phyloP scores from a whole-genome alignment of 2,329 filamentous ascomycete genomes.

The Aspergillus unguis region DNA sequence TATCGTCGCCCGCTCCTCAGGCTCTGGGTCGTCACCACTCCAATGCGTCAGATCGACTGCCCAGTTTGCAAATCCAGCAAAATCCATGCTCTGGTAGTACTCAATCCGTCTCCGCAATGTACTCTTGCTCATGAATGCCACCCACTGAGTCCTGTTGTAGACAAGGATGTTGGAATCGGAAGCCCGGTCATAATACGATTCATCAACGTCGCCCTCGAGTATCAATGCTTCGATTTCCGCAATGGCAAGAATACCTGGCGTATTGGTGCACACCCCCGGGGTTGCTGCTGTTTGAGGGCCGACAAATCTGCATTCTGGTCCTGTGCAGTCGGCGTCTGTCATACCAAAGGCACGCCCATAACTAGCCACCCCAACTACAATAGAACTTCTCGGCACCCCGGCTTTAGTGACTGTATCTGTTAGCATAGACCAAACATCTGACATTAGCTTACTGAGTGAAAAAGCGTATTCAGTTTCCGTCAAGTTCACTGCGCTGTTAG shows the following conservation, averaged over 20 bases:
- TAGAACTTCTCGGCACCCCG: conserved; percentile 4
- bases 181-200: conserved; percentile 4
- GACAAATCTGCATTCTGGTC: conserved; percentile 7
- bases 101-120: conserved; percentile 3
- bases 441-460: conserved; percentile 3
- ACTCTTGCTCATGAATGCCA: conserved; percentile 5
- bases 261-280: conserved; percentile 2
- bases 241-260: conserved; percentile 2
- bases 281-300: conserved; percentile 4
- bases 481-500: conserved; percentile 9
- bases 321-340: conserved; percentile 3
- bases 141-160: conserved; percentile 12
- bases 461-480: conserved; percentile 10
- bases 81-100: conserved; percentile 5
- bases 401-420: conserved; percentile 8
- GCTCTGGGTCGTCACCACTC: conserved; percentile 2
- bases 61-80: conserved; percentile 9
- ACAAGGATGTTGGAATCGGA: conserved; percentile 12
- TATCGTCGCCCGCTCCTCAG: not conserved
- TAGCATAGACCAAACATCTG: not conserved
- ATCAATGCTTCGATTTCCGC: conserved; percentile 10
- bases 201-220: not conserved
- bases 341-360: conserved; percentile 11
- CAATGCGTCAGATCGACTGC: conserved; percentile 10
- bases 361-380: conserved; percentile 7